These are phyloP conservation scores for Teratosphaeria epicoccoides DNA, from an alignment of 2,329 filamentous ascomycete genomes.

Conservation along the genomic window DNA sequence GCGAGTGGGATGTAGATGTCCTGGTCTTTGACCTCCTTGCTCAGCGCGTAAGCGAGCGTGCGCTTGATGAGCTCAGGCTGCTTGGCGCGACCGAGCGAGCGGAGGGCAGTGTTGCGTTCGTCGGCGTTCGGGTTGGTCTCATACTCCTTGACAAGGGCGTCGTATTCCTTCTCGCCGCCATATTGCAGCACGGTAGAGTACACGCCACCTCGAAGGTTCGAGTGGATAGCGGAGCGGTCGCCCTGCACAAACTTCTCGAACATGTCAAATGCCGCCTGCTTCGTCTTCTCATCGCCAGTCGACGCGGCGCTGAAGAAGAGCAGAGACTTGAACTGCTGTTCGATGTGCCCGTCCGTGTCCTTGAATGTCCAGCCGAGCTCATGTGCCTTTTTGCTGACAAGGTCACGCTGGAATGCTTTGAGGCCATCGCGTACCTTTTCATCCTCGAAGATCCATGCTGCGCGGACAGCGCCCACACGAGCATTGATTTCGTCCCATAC, in stretches of 20 bases:
- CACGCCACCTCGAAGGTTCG: conserved; percentile 79
- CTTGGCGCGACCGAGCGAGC: conserved; percentile 67
- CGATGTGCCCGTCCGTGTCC: conserved; percentile 73
- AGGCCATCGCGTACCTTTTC: conserved; percentile 61
- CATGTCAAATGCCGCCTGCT: conserved; percentile 78
- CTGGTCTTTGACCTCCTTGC: conserved; percentile 80
- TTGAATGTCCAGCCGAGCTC: conserved; percentile 81
- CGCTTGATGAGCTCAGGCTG: conserved; percentile 70
- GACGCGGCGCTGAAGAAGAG: conserved; percentile 78
- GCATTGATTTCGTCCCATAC: conserved; percentile 90
- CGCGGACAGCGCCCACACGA: conserved; percentile 66
- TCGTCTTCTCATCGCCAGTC: conserved; percentile 66
- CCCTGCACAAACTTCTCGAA: conserved; percentile 74
- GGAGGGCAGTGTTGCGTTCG: conserved; percentile 84
- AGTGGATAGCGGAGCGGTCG: conserved; percentile 72
- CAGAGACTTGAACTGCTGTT: conserved; percentile 89
- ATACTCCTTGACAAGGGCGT: conserved; percentile 65
- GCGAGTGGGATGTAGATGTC: conserved; percentile 84
- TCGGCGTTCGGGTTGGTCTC: conserved; percentile 65
- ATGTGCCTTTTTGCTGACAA: conserved; percentile 71
- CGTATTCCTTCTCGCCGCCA: conserved; percentile 79
- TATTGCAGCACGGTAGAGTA: conserved; percentile 76
- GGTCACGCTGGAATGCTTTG: conserved; percentile 69
- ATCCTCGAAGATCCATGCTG: conserved; percentile 83
- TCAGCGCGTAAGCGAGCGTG: conserved; percentile 64